Conservation (phyloP, 1,284 basidiomycete species). For the Tetrapyrgos nigripes region DNA sequence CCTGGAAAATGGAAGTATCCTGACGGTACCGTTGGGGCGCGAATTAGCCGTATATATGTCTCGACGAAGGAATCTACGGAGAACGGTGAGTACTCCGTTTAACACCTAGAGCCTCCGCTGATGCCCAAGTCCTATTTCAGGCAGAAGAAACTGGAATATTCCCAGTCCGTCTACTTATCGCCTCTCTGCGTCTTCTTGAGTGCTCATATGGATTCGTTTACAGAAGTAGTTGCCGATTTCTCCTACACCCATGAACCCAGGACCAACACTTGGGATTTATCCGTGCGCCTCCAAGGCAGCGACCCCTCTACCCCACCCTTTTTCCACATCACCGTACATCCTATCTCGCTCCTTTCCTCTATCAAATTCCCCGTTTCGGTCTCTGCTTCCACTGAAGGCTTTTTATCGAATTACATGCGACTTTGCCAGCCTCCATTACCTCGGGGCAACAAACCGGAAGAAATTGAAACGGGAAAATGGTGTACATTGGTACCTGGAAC, state of each 20-base stretch:
- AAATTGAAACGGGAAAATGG: constrained; percentile 24
- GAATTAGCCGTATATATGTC: constrained; percentile 7
- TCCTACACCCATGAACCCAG: constrained; percentile 20
- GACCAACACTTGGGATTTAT: constrained; percentile 25
- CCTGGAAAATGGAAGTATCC: constrained; percentile 11
- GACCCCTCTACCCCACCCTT: constrained; percentile 29
- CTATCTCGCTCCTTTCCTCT: background rate
- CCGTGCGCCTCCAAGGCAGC: constrained; percentile 25
- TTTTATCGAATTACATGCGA: background rate
- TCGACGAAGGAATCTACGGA: constrained; percentile 1
- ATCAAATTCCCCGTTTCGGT: background rate
- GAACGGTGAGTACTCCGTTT: background rate
- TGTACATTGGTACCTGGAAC: constrained; percentile 8
- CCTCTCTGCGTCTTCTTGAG: background rate
- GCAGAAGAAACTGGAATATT: constrained; percentile 11
- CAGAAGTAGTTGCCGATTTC: constrained; percentile 6
- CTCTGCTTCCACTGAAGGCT: background rate
- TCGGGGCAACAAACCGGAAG: background rate
- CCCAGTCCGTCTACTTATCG: constrained; percentile 4
- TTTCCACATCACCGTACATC: constrained; percentile 1
- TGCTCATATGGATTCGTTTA: background rate
- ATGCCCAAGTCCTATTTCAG: background rate
- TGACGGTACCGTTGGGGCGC: background rate
- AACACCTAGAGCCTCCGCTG: background rate
- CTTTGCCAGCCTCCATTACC: background rate